Evolutionary conservation across 345 rosid species (phyloP).

Genomic region (Acer saccharum): DNA sequence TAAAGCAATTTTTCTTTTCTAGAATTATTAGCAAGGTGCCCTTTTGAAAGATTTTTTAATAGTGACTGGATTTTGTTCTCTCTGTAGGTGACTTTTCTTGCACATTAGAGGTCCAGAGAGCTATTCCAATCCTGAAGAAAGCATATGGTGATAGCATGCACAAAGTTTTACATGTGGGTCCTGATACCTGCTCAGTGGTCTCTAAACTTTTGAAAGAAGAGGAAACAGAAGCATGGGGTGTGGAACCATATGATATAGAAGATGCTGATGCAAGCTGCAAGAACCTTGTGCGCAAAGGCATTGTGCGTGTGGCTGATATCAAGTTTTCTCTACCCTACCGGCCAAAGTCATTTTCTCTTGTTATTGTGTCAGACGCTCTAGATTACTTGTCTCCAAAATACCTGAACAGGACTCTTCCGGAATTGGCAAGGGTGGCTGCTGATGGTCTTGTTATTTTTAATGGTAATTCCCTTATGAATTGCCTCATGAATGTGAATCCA

Average conservation of each 20-base stretch:
- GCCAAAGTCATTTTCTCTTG: slow-evolving; percentile 90
- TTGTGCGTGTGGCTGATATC: slow-evolving; percentile 92
- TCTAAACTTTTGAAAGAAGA: slow-evolving; percentile 80
- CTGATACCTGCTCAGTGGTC: slow-evolving; percentile 90
- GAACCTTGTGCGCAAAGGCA: slow-evolving; percentile 74
- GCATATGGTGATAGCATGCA: slow-evolving; percentile 92
- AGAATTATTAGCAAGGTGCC: not conserved
- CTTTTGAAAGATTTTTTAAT: not conserved
- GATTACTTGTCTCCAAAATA: slow-evolving; percentile 94
- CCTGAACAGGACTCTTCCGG: slow-evolving; percentile 90
- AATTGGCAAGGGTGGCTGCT: slow-evolving; percentile 83
- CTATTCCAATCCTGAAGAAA: slow-evolving; percentile 72
- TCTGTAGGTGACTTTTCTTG: slow-evolving; percentile 74
- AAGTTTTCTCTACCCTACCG: slow-evolving; percentile 88
- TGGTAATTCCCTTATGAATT: slow-evolving; percentile 42
- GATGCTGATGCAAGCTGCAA: slow-evolving; percentile 88
- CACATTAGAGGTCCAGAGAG: slow-evolving; percentile 81
- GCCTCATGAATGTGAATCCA: not conserved
- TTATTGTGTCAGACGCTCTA: slow-evolving; percentile 88
- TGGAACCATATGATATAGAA: slow-evolving; percentile 96
- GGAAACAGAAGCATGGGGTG: slow-evolving; percentile 96
- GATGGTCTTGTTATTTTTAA: slow-evolving; percentile 77
- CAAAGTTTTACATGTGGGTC: slow-evolving; percentile 93
- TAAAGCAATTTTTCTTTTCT: not conserved
- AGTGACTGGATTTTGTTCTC: not conserved